Evolutionary conservation across 192 early-diverging fungal genomes (phyloP), one percentile per base, ranked within the genome.

Genomic region (Backusella tuberculispora): DNA sequence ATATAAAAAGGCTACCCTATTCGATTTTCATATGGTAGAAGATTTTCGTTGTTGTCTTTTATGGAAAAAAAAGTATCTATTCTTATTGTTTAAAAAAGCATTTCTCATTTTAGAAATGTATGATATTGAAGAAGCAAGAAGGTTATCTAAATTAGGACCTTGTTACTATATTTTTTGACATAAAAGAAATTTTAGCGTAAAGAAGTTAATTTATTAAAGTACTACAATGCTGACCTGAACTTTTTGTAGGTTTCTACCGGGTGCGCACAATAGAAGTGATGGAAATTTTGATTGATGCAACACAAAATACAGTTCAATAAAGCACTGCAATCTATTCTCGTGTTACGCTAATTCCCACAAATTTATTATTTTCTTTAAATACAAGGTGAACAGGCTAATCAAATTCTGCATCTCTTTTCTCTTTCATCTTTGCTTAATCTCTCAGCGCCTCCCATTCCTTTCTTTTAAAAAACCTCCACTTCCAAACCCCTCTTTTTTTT

Each of bases 281-380:
- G 40, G 66, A 64, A 67, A 12, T 67, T 65, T 65, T 65, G 26
- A 42, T 43, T 21, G 37, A 21, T 38, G 66, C 66, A 67, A 67
- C 66, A 67, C 66, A 72, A 60, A 34, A 60, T 34, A 42, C 29
- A 17, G 37, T 56, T 41, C 53, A 60, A 72, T 63, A 63, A 56
- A 72, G 71, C 38, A 71, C 21, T 60, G 71, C 42, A 72, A 72
- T 72, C 71, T 72, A 72, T 72, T 42, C 71, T 63, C 56, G 71
- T 72, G 56, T 53, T 42, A 72, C 71, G 21, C 44, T 26, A 60
- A 26, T 60, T 60, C 53, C 53, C 53, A 24, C 53, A 60, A 60
- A 19, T 60, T 60, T 60, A 60, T 60, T 60, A 12, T 60, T 53
- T 43, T 63, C 21, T 64, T 34, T 43, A 37, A 66, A 40, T 66